phyloP scores from a whole-genome alignment of 2,329 filamentous ascomycete species.

The Colletotrichum ledebouriae region DNA sequence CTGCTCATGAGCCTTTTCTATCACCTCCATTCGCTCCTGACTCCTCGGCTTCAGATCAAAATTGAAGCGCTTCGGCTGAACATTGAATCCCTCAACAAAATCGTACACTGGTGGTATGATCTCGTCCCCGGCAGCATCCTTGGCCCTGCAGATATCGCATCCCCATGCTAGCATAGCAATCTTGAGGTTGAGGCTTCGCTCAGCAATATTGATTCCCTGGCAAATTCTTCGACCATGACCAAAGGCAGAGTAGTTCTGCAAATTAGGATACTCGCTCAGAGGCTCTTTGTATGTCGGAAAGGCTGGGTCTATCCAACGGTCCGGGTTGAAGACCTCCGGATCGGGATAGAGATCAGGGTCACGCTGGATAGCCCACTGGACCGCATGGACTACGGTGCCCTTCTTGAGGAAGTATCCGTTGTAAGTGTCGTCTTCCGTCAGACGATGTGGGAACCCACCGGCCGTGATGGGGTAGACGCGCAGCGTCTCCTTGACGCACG shows the following conservation, averaged over 20 bases:
- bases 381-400: slow-evolving; percentile 64
- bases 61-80: slow-evolving; percentile 33
- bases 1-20: slow-evolving; percentile 28
- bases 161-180: slow-evolving; percentile 56
- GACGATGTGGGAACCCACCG: slow-evolving; percentile 63
- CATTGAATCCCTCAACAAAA: slow-evolving; percentile 38
- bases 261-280: slow-evolving; percentile 54
- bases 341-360: slow-evolving; percentile 56
- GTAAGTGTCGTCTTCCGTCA: slow-evolving; percentile 65
- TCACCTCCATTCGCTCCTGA: slow-evolving; percentile 10
- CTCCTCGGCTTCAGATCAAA: slow-evolving; percentile 35
- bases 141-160: slow-evolving; percentile 51
- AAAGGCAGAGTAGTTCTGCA: slow-evolving; percentile 60
- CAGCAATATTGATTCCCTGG: slow-evolving; percentile 57
- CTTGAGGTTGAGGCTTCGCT: slow-evolving; percentile 56
- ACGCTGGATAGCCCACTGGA: slow-evolving; percentile 65
- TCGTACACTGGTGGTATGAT: slow-evolving; percentile 32
- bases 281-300: slow-evolving; percentile 58
- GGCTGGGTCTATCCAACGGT: slow-evolving; percentile 53
- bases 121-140: slow-evolving; percentile 42
- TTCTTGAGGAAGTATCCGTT: slow-evolving; percentile 64
- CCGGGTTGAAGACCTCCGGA: slow-evolving; percentile 56
- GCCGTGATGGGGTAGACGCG: slow-evolving; percentile 63
- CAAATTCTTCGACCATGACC: slow-evolving; percentile 67
- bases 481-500: slow-evolving; percentile 58